Percentiles rank a stretch among this genome's conserved stretches.
These are phyloP conservation scores for Xylaria sp. DNA, from an alignment of 2,329 filamentous ascomycete genomes.

Conservation along the genomic window DNA sequence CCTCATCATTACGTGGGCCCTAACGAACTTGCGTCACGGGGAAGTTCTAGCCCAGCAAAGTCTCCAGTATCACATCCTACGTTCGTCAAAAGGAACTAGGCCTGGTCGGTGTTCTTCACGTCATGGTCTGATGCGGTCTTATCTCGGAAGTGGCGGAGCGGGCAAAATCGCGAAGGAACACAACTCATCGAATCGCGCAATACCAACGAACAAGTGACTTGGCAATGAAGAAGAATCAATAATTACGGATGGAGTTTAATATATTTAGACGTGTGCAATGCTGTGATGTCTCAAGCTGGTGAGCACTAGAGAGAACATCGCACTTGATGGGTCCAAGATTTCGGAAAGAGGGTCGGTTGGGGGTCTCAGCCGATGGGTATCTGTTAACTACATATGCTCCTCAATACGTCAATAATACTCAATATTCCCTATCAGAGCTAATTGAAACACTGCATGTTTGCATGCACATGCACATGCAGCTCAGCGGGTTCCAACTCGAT, in stretches of 20 bases:
- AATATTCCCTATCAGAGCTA: not conserved
- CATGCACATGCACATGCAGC: not conserved
- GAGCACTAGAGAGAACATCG: not conserved
- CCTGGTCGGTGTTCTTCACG: not conserved
- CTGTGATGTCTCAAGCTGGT: not conserved
- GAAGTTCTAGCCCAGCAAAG: slow-evolving; percentile 6
- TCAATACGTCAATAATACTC: not conserved
- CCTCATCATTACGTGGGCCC: slow-evolving; percentile 6
- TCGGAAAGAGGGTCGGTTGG: not conserved
- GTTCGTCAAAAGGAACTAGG: slow-evolving; percentile 21
- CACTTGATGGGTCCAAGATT: not conserved
- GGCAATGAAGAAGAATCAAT: not conserved
- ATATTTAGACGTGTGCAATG: slow-evolving; percentile 12
- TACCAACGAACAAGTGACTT: slow-evolving; percentile 1
- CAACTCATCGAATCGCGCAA: not conserved
- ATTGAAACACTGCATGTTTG: not conserved
- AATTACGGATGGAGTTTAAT: not conserved
- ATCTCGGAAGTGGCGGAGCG: slow-evolving; percentile 23
- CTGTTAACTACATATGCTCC: not conserved
- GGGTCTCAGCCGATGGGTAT: not conserved
- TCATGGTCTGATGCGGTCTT: slow-evolving; percentile 18
- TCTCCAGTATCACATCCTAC: slow-evolving; percentile 27
- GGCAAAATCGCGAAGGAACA: slow-evolving; percentile 12
- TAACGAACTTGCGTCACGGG: slow-evolving; percentile 28
- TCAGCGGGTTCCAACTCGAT: not conserved